Conservation (phyloP, 192 early-diverging fungal genomes). For the Obelidium mucronatum region DNA sequence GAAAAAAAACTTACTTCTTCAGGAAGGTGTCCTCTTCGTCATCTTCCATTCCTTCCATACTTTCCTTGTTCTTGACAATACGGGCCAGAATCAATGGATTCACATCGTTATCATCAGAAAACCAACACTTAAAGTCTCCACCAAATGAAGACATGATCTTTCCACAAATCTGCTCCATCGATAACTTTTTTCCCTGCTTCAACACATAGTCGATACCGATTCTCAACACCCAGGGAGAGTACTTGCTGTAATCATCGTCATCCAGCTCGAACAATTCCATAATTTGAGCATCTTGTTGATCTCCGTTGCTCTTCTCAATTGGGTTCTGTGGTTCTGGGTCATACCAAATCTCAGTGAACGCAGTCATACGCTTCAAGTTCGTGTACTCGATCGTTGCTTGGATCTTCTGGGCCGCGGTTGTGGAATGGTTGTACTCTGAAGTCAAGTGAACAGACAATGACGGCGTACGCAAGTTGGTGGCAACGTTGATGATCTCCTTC, state of each 20-base stretch:
- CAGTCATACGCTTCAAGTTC: slow-evolving; percentile 83
- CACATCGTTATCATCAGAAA: slow-evolving; percentile 90
- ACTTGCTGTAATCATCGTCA: slow-evolving; percentile 63
- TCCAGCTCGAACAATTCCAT: slow-evolving; percentile 86
- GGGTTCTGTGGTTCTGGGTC: slow-evolving; percentile 82
- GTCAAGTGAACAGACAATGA: slow-evolving; percentile 78
- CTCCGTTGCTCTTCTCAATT: slow-evolving; percentile 63
- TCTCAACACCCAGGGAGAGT: slow-evolving; percentile 67
- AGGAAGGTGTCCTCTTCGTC: slow-evolving; percentile 92
- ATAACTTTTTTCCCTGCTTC: slow-evolving; percentile 89
- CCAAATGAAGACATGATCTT: slow-evolving; percentile 83
- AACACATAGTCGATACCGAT: slow-evolving; percentile 65
- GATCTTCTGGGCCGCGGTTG: slow-evolving; percentile 78
- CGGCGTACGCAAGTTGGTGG: slow-evolving; percentile 96
- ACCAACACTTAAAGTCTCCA: slow-evolving; percentile 77
- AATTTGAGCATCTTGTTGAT: slow-evolving; percentile 89
- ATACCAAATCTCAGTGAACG: slow-evolving; percentile 93
- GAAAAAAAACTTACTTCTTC: slow-evolving; percentile 53
- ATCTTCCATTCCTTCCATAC: slow-evolving; percentile 71
- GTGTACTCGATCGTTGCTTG: slow-evolving; percentile 91
- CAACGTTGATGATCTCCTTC: slow-evolving; percentile 99
- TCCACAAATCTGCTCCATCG: slow-evolving; percentile 82
- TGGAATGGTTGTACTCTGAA: slow-evolving; percentile 63
- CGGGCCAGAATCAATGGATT: slow-evolving; percentile 89
- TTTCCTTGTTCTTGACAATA: slow-evolving; percentile 76